Conservation (phyloP, 306 rosid species). For the Cucurbita ficifolia region DNA sequence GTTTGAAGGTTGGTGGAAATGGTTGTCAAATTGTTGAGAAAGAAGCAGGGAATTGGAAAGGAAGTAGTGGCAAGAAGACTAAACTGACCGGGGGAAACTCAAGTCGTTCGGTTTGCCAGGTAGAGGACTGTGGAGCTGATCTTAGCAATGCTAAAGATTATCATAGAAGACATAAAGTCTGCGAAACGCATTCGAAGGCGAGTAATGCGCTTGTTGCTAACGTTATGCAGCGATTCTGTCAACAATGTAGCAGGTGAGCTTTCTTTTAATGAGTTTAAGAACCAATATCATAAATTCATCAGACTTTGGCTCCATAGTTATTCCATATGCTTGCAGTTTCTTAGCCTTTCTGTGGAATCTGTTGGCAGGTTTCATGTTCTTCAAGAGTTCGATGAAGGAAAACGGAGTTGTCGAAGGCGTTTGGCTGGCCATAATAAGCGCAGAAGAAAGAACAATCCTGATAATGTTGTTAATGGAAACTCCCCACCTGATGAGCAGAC, state of each 20-base stretch:
- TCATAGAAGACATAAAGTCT: slow-evolving; percentile 80
- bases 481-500: slow-evolving; percentile 47
- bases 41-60: slow-evolving; percentile 43
- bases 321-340: background rate
- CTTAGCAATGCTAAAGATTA: slow-evolving; percentile 72
- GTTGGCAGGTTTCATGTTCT: slow-evolving; percentile 77
- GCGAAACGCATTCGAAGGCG: slow-evolving; percentile 85
- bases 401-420: slow-evolving; percentile 87
- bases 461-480: slow-evolving; percentile 40
- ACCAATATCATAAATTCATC: background rate
- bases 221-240: slow-evolving; percentile 83
- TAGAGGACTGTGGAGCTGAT: slow-evolving; percentile 78
- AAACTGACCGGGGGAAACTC: slow-evolving; percentile 46
- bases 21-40: slow-evolving; percentile 30
- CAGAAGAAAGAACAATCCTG: slow-evolving; percentile 74
- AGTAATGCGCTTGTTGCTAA: slow-evolving; percentile 62
- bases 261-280: background rate
- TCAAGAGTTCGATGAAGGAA: slow-evolving; percentile 91
- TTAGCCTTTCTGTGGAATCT: slow-evolving; percentile 7
- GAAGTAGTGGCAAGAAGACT: slow-evolving; percentile 47
- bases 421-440: slow-evolving; percentile 80
- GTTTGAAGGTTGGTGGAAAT: slow-evolving; percentile 52
- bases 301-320: slow-evolving; percentile 3
- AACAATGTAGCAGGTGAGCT: slow-evolving; percentile 86
- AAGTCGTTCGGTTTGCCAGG: slow-evolving; percentile 71